A percentile compares a stretch with the other conserved stretches of the same genome.
Evolutionary conservation across 2,329 filamentous ascomycete genomes (phyloP).

Genomic region (Dryadomyces sulphureus): DNA sequence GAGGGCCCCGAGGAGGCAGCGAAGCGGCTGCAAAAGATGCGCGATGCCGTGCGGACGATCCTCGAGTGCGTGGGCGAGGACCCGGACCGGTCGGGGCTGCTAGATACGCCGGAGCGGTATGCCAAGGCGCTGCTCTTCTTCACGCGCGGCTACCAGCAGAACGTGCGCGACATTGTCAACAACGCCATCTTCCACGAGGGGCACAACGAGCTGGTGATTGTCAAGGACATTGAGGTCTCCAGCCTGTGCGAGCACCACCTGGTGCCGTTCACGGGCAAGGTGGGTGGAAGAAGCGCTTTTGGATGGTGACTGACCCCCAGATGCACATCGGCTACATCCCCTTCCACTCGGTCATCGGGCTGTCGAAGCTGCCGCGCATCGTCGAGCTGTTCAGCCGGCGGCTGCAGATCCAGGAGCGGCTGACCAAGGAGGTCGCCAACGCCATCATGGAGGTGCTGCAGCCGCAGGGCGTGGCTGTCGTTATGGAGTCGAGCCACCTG

Average conservation of each 20-base stretch:
- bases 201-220: constrained; percentile 93
- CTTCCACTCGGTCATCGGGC: constrained; percentile 75
- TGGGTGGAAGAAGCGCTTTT: no score
- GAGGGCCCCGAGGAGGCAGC: constrained; percentile 37
- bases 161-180: constrained; percentile 82
- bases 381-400: constrained; percentile 93
- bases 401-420: constrained; percentile 87
- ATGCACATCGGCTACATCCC: constrained; percentile 99
- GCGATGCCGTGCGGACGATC: constrained; percentile 47
- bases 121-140: constrained; percentile 93
- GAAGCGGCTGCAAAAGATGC: constrained; percentile 40
- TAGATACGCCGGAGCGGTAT: constrained; percentile 67
- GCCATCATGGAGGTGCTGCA: constrained; percentile 87
- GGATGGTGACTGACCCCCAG: no score
- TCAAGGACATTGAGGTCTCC: constrained; percentile 94
- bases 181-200: constrained; percentile 90
- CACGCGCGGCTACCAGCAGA: constrained; percentile 94
- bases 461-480: constrained; percentile 87
- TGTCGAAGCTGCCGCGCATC: constrained; percentile 89
- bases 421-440: constrained; percentile 91
- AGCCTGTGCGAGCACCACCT: constrained; percentile 94
- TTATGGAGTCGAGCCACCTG: constrained; percentile 92
- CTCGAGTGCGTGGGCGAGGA: constrained; percentile 58
- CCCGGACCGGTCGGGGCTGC: constrained; percentile 47
- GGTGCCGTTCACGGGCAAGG: constrained; percentile 91